Evolutionary conservation across 306 rosid species (phyloP), one percentile per base, ranked within the genome.

Genomic region (Calophaca sinica): DNA sequence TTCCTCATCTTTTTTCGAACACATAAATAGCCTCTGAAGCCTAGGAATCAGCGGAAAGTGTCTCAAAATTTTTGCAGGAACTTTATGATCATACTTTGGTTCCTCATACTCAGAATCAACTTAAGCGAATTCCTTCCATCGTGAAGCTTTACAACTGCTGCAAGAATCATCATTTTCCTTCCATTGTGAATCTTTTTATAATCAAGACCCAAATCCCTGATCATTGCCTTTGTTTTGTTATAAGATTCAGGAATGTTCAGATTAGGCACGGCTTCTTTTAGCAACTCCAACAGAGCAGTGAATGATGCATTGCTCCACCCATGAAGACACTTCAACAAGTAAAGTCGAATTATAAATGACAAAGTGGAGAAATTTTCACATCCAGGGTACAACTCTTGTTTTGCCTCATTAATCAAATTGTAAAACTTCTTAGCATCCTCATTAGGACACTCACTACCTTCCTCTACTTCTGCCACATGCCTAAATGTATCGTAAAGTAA

Each of bases 231-330:
- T 1, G 28, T 35, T 13, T 60, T 60, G 10, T 60, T 33, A 60
- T 32, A 33, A 60, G 44, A 60, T 33, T 35, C 20, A 60, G 9
- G 28, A 60, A 60, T 60, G 66, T 60, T 60, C 32, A 60, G 32
- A 5, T 60, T 10, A 1, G 7, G 38, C 6, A 64, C 41, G 1
- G 9, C 53, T 20, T 64, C 52, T 5, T 42, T 64, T 5, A 64
- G 9, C 10, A 64, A 13, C 20, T 64, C 52, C 4, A 64, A 41
- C 6, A 64, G 35, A 13, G 38, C 2, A 14, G n/a, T 36, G 29
- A 62, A 38, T 12, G 68, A 62, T 5, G 68, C 12, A 38, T 62
- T 36, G 50, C 69, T 63, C 51, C 51, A 63, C 12, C 51, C 51
- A 39, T 63, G 69, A 0, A 63, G 13, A 39, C 50, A 62, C 7